Base-by-base conservation (phyloP, 1,284 basidiomycete species). In the Vanrija sp. region DNA sequence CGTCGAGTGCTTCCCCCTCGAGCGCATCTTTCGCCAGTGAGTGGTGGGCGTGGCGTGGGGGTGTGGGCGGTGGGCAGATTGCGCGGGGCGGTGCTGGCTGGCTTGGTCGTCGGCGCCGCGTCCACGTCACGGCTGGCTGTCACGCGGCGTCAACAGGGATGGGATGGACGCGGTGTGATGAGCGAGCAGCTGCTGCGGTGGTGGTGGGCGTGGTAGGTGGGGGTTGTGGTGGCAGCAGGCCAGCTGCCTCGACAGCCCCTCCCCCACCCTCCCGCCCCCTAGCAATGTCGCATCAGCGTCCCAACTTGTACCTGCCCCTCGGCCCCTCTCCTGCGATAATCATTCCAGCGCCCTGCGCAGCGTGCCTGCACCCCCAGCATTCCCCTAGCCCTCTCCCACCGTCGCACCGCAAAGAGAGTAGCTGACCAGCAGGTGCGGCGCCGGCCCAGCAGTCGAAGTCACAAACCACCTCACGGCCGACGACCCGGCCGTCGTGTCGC, bases 1-100 rank as follows among this genome's bases (percentile, higher is more conserved):
- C 15, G 25, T 59, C 19, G 43, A 31, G 41, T 59, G 57, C 43
- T 59, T 48, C 45, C 57, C 57, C 3, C 27, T 59, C 16, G 57
- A 59, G 41, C 53, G 57, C n/a, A 45, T 59, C 15, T 59, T 59
- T 37, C 41, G 57, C 16, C 53, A 59, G 57, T 59, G 45, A 59
- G 53, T 59, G 31, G 15, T 23, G 22, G 38, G 19, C 45, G 47
- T 22, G 9, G 22, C 23, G 23, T 22, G 41, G 27, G 23, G 19
- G 14, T 23, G n/a, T 41, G 14, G 8, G 18, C 18, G 10, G 20
- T 16, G 14, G 19, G 23, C 15, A n/a, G n/a, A n/a, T n/a, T n/a
- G n/a, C 18, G 31, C 35, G 14, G 27, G 16, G 49, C 9, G 20
- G 18, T 35, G 12, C 31, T 18, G 2, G 4, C 35, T 14, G 19